Evolutionary conservation across 1,284 basidiomycete genomes (phyloP).

Genomic region (Puccinia brachypodii): DNA sequence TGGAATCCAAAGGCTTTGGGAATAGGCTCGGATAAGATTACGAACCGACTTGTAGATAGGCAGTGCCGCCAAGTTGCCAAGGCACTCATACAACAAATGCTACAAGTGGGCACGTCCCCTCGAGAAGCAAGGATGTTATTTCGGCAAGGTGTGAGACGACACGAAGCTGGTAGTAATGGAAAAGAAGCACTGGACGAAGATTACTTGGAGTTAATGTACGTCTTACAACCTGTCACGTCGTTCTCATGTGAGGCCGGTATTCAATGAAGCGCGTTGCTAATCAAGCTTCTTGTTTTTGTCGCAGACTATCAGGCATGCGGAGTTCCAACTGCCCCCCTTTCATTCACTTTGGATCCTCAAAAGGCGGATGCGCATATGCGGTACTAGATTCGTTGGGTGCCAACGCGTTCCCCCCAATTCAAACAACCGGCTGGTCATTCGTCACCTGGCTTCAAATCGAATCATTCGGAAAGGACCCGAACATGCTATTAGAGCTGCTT

Average conservation of each 20-base stretch:
- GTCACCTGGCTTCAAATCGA: constrained; percentile 43
- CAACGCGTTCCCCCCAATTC: constrained; percentile 26
- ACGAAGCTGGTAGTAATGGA: not conserved
- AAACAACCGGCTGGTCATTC: constrained; percentile 42
- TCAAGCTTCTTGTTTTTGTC: not conserved
- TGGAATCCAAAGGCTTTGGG: constrained; percentile 23
- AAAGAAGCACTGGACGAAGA: constrained; percentile 37
- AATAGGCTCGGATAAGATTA: not conserved
- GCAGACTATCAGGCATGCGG: constrained; percentile 41
- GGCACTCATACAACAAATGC: constrained; percentile 23
- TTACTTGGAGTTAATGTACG: constrained; percentile 33
- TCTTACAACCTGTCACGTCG: not conserved
- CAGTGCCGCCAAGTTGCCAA: constrained; percentile 32
- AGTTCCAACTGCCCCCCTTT: constrained; percentile 42
- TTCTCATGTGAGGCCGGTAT: not conserved
- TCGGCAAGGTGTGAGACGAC: constrained; percentile 11
- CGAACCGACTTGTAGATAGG: constrained; percentile 14
- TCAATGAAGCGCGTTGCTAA: not conserved
- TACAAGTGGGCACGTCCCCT: constrained; percentile 31
- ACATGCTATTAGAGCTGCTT: constrained; percentile 27
- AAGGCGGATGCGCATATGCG: constrained; percentile 22
- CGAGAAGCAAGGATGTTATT: constrained; percentile 42
- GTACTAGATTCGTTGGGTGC: constrained; percentile 38
- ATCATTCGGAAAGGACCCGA: constrained; percentile 33
- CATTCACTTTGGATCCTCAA: constrained; percentile 42